Evolutionary conservation across 2,329 filamentous ascomycete genomes (phyloP).

Genomic region (Fusarium protoensiforme): DNA sequence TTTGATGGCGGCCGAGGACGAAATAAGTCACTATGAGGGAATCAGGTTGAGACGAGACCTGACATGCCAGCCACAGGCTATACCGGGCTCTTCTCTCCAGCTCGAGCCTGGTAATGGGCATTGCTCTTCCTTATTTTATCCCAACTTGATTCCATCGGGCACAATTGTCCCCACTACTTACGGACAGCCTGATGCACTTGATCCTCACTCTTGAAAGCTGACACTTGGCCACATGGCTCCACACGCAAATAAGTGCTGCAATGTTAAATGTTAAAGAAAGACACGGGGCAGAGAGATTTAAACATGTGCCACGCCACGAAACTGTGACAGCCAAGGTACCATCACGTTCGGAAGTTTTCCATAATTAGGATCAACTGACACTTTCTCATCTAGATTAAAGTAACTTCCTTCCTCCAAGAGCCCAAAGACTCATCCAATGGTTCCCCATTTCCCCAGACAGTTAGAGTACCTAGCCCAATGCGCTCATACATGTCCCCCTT

Average conservation of each 20-base stretch:
- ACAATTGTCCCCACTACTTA: neutral
- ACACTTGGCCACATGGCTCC: neutral
- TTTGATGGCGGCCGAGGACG: neutral
- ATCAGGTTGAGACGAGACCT: no score
- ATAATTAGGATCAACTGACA: neutral
- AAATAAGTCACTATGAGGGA: neutral
- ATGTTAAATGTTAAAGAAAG: no score
- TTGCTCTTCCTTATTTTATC: neutral
- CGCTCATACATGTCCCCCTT: neutral
- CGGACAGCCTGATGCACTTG: neutral
- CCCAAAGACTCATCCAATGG: neutral
- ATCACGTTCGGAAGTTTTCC: no score
- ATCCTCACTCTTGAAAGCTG: neutral
- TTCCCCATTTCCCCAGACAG: neutral
- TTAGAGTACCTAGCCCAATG: neutral
- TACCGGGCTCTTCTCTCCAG: neutral
- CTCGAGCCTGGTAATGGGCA: accelerated
- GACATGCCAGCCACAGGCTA: no score
- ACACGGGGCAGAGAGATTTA: neutral
- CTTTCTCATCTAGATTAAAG: neutral
- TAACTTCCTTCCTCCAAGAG: neutral
- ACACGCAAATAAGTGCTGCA: neutral
- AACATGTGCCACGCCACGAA: accelerated
- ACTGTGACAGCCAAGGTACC: neutral
- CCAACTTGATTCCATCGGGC: accelerated